Evolutionary conservation across 1,284 basidiomycete species (phyloP).

Genomic region (Heterobasidion irregulare): DNA sequence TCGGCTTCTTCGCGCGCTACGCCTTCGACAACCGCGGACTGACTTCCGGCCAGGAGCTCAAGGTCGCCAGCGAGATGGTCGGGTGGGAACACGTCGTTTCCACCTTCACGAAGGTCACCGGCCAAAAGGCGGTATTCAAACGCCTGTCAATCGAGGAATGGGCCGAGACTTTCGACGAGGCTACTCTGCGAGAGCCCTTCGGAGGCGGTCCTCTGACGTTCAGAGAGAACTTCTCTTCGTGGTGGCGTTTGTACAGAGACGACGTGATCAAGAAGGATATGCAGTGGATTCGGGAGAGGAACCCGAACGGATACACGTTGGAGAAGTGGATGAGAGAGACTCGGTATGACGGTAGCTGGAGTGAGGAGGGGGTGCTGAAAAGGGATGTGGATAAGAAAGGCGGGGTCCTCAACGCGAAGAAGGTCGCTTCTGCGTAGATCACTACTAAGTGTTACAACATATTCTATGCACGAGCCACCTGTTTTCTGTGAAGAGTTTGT

Average conservation of each 20-base stretch:
- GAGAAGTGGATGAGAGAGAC: slow-evolving; percentile 17
- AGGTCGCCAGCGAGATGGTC: slow-evolving; percentile 35
- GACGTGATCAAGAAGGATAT: slow-evolving; percentile 33
- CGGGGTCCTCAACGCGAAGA: too few relatives aligned
- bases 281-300: slow-evolving; percentile 28
- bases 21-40: slow-evolving; percentile 33
- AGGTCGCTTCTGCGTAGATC: too few relatives aligned
- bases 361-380: too few relatives aligned
- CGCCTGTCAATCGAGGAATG: slow-evolving; percentile 31
- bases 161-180: slow-evolving; percentile 24
- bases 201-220: slow-evolving; percentile 24
- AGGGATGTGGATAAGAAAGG: too few relatives aligned
- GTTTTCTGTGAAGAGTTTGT: too few relatives aligned
- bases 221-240: slow-evolving; percentile 29
- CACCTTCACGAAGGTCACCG: slow-evolving; percentile 37
- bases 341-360: too few relatives aligned
- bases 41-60: slow-evolving; percentile 31
- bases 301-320: slow-evolving; percentile 21
- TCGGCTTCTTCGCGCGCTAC: slow-evolving; percentile 17
- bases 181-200: slow-evolving; percentile 26
- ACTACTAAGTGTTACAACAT: too few relatives aligned
- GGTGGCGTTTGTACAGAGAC: slow-evolving; percentile 32
- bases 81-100: slow-evolving; percentile 33
- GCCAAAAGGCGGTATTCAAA: slow-evolving; percentile 28
- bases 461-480: too few relatives aligned